These are phyloP conservation scores for Cutaneotrichosporon sp. DNA, from an alignment of 1,284 basidiomycete species.

Conservation along the genomic window DNA sequence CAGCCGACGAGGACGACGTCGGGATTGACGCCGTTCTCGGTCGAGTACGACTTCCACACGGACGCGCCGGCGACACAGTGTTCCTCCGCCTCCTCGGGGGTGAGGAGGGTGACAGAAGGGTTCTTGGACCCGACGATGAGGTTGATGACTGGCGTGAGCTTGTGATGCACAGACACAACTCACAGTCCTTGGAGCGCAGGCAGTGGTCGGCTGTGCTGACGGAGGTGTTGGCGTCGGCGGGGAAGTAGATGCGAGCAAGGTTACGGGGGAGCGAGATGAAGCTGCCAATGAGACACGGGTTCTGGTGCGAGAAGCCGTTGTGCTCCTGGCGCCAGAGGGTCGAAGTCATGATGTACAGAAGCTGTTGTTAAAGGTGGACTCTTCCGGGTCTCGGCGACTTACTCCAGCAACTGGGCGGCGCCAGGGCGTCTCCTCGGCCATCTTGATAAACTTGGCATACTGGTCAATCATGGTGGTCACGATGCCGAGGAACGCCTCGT, in stretches of 20 bases:
- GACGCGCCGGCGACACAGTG: slow-evolving; percentile 69
- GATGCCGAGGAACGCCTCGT: slow-evolving; percentile 61
- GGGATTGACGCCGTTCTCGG: slow-evolving; percentile 51
- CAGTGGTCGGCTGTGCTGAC: slow-evolving; percentile 72
- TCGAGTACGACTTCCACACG: slow-evolving; percentile 51
- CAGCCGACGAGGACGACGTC: slow-evolving; percentile 53
- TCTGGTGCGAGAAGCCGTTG: slow-evolving; percentile 74
- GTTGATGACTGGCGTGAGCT: slow-evolving; percentile 35
- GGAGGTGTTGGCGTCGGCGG: slow-evolving; percentile 83
- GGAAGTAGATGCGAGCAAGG: slow-evolving; percentile 75
- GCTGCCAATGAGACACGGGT: slow-evolving; percentile 74
- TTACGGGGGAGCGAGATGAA: slow-evolving; percentile 70
- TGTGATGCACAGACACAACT: slow-evolving; percentile 16
- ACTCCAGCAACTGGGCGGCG: slow-evolving; percentile 53
- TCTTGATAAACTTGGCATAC: slow-evolving; percentile 79
- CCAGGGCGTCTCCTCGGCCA: slow-evolving; percentile 71
- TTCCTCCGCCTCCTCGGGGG: slow-evolving; percentile 49
- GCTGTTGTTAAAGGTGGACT: slow-evolving; percentile 59
- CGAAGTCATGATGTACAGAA: slow-evolving; percentile 36
- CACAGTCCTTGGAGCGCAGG: slow-evolving; percentile 68
- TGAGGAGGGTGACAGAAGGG: slow-evolving; percentile 47
- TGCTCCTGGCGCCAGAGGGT: slow-evolving; percentile 64
- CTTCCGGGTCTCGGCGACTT: too few relatives aligned
- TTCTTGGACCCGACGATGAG: slow-evolving; percentile 79
- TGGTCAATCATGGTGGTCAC: slow-evolving; percentile 55